Percentiles rank a stretch among this genome's conserved stretches.
phyloP scores from a whole-genome alignment of 257 asterid species.

The Sherardia arvensis region DNA sequence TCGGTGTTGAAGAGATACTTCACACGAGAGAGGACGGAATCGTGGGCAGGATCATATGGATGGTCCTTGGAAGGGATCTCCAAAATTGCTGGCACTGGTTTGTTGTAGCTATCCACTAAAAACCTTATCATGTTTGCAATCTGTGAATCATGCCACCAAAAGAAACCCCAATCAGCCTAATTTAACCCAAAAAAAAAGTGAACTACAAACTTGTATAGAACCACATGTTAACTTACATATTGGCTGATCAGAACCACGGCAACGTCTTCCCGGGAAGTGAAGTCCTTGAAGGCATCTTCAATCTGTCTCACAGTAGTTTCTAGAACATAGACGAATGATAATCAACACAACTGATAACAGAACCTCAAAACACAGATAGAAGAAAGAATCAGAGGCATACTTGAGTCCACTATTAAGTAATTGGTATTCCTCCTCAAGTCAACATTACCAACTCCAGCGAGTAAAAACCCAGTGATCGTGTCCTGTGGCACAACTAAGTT shows the following conservation, averaged over 20 bases:
- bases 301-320: slow-evolving; percentile 80
- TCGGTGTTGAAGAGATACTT: slow-evolving; percentile 59
- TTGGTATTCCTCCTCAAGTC: slow-evolving; percentile 91
- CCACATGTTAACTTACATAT: slow-evolving; percentile 73
- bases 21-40: slow-evolving; percentile 85
- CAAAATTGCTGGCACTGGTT: slow-evolving; percentile 80
- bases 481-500: slow-evolving; percentile 30
- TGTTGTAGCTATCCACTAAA: slow-evolving; percentile 82
- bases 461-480: slow-evolving; percentile 80
- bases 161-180: background rate
- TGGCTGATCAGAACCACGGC: slow-evolving; percentile 90
- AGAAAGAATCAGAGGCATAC: slow-evolving; percentile 33
- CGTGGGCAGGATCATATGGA: slow-evolving; percentile 84
- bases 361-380: background rate
- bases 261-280: slow-evolving; percentile 75
- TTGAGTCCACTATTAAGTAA: slow-evolving; percentile 86
- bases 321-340: slow-evolving; percentile 20
- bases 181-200: background rate
- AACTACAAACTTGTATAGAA: background rate
- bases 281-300: slow-evolving; percentile 88
- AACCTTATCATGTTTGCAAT: slow-evolving; percentile 85
- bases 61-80: slow-evolving; percentile 98
- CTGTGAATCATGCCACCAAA: slow-evolving; percentile 21
- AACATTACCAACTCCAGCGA: slow-evolving; percentile 98
- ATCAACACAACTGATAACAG: background rate